Conservation (phyloP, 75 land plant genomes). For the Pinus tabuliformis region DNA sequence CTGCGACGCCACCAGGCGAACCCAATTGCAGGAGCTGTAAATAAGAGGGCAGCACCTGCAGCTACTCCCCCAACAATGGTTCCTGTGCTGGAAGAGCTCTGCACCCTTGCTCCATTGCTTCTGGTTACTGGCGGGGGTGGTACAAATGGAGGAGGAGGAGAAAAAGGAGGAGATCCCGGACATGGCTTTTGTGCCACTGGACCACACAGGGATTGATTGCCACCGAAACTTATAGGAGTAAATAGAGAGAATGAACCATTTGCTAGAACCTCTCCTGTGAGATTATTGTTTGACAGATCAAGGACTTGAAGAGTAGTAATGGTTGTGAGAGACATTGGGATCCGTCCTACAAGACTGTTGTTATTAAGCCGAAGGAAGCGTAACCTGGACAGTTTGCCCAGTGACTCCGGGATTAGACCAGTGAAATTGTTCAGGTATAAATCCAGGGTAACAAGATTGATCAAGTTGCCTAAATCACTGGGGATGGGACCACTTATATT, state of each 20-base stretch:
- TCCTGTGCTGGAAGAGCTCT: constrained; percentile 26
- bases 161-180: constrained; percentile 69
- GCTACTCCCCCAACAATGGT: constrained; percentile 86
- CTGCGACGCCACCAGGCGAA: constrained; percentile 77
- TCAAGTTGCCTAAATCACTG: constrained; percentile 84
- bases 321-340: no score
- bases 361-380: no score
- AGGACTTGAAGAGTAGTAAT: no score
- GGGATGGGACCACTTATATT: constrained; percentile 91
- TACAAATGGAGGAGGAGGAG: constrained; percentile 77
- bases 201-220: constrained; percentile 56
- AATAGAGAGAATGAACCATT: constrained; percentile 96
- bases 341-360: no score
- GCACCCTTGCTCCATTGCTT: background rate
- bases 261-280: no score
- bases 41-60: constrained; percentile 79
- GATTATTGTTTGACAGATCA: no score
- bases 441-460: constrained; percentile 91
- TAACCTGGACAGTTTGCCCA: constrained; percentile 73
- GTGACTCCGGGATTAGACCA: constrained; percentile 74
- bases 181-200: constrained; percentile 66
- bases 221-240: constrained; percentile 93
- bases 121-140: constrained; percentile 36
- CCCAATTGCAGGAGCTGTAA: constrained; percentile 74
- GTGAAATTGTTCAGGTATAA: constrained; percentile 81